Base-by-base conservation (phyloP, 2,329 filamentous ascomycete species). In the Phaeosphaeria sp. region DNA sequence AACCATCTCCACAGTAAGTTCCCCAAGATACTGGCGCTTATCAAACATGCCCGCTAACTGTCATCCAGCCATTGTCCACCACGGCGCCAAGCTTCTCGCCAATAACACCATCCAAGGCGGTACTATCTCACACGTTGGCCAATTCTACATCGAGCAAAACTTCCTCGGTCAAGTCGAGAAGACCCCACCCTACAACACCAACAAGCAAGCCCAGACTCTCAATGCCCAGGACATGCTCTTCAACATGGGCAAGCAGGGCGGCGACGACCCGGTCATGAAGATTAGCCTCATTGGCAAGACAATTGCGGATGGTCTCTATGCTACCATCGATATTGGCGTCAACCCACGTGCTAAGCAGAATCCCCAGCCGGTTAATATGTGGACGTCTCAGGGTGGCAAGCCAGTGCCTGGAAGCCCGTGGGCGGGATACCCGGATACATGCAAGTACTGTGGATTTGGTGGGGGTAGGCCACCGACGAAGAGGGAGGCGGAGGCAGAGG, bases 121-220 rank as follows among this genome's bases (percentile, higher is more conserved):
- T 17, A 79, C 76, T 50, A 81, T 85, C 56, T 82, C 83, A 7
- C 87, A 90, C 75, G 81, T 89, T 41, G 87, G 87, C 18, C 87
- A 90, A 71, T 69, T 87, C 50, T 90, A 87, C 80, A 87, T 87
- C 55, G 86, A 90, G 71, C 83, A 89, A 69, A 78, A 80, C 60
- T 81, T 90, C 10, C 82, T 86, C 63, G 65, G 66, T 23, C 61
- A 77, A 41, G 84, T 89, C 54, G 82, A 87, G 59, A 71, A 72
- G 10, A 77, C 75, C 0, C 57, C 69, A 0, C 83, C 84, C 3
- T 81, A 82, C 72, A 78, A 71, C 65, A 78, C 73, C 56, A 81
- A 81, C 65, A 78, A 66, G 21, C 74, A 78, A 54, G 64, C 62
- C 17, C 33, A 83, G 20, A 87, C 82, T 4, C 75, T 69, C 39